These are phyloP conservation scores for Botrytis paeoniae DNA, from an alignment of 2,329 filamentous ascomycete species.

Conservation along the genomic window DNA sequence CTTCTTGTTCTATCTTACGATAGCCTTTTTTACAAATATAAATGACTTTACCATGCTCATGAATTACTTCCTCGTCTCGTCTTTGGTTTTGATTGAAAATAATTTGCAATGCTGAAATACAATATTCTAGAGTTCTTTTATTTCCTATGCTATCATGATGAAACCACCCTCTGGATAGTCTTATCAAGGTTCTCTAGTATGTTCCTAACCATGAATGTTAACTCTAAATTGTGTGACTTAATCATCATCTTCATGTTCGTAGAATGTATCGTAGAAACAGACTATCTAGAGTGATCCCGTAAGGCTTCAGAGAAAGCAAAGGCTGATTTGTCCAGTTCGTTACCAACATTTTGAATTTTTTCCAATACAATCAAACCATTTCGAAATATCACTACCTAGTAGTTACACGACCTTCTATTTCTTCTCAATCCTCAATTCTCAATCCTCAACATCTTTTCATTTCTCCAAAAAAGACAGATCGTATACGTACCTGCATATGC, in stretches of 20 bases:
- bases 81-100: not conserved
- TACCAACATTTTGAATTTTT: not conserved
- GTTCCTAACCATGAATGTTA: not conserved
- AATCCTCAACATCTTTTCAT: not conserved
- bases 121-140: not conserved
- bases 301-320: not conserved
- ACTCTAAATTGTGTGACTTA: not conserved
- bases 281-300: not conserved
- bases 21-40: slow-evolving; percentile 16
- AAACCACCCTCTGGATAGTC: no score
- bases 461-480: not conserved
- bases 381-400: not conserved
- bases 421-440: not conserved
- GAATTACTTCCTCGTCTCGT: not conserved
- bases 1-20: slow-evolving; percentile 18
- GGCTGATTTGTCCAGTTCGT: not conserved
- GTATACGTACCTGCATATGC: not conserved
- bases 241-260: not conserved
- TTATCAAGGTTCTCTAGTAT: not conserved
- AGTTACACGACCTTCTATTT: not conserved
- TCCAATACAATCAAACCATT: not conserved
- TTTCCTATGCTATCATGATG: not conserved
- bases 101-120: not conserved
- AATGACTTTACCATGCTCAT: not conserved
- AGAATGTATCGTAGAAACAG: not conserved